phyloP scores from a whole-genome alignment of 345 rosid genomes.

The Eutrema heterophyllum region DNA sequence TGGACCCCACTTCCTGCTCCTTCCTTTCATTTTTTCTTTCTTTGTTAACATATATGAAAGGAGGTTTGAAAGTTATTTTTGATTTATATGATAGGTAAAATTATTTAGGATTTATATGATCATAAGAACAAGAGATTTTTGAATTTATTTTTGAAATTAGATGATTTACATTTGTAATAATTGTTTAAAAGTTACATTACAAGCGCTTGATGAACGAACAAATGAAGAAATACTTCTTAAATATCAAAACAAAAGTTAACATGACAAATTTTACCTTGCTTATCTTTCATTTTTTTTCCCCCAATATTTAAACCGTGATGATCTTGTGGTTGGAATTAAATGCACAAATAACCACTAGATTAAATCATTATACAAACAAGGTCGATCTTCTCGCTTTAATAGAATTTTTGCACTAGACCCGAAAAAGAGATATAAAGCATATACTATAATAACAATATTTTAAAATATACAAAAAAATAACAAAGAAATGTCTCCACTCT shows the following conservation, averaged over 20 bases:
- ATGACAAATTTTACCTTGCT: background rate
- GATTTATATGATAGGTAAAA: too few species aligned
- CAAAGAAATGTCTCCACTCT: slow-evolving; percentile 20
- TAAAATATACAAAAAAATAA: background rate
- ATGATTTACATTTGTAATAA: background rate
- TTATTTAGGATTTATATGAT: background rate
- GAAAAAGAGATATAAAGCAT: slow-evolving; percentile 1
- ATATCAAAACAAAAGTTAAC: background rate
- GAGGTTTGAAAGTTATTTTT: too few species aligned
- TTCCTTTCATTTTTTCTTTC: background rate
- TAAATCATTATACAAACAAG: slow-evolving; percentile 4
- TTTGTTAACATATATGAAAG: too few species aligned
- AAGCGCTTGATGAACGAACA: background rate
- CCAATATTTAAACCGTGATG: slow-evolving; percentile 4
- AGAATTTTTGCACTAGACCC: slow-evolving; percentile 2
- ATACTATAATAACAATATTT: background rate
- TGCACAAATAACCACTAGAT: slow-evolving; percentile 1
- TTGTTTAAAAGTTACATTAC: background rate
- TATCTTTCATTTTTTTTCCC: background rate
- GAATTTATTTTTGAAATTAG: background rate
- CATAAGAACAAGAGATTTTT: background rate
- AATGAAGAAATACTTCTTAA: background rate
- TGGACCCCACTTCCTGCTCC: slow-evolving; percentile 38
- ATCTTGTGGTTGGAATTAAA: slow-evolving; percentile 9
- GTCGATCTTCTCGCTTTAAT: background rate